These are phyloP conservation scores for Diaporthe citriasiana DNA, from an alignment of 2,329 filamentous ascomycete species.

Conservation along the genomic window DNA sequence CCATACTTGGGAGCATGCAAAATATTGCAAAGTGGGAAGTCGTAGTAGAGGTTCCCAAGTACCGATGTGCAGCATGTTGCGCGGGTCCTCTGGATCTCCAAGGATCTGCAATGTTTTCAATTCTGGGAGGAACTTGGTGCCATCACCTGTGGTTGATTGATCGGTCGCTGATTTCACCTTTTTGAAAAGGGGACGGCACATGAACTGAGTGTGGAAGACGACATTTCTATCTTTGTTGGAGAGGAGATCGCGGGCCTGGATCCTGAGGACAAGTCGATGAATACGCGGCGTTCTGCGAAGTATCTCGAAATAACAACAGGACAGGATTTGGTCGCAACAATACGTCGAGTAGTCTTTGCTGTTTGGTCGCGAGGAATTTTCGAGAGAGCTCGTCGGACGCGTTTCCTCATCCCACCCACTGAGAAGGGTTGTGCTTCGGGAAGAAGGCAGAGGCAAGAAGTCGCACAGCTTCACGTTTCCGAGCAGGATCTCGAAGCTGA, in stretches of 20 bases:
- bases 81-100: background rate
- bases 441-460: background rate
- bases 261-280: background rate
- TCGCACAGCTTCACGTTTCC: background rate
- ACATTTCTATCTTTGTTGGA: background rate
- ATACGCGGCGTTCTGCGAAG: background rate
- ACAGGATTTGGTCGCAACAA: background rate
- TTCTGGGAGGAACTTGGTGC: background rate
- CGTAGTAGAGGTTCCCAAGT: background rate
- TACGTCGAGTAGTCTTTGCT: background rate
- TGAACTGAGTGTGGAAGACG: no score
- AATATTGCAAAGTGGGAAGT: background rate
- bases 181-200: background rate
- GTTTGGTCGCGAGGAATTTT: no score
- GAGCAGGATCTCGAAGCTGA: background rate
- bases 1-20: background rate
- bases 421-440: background rate
- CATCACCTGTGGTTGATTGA: no score
- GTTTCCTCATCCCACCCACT: background rate
- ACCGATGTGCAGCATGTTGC: background rate
- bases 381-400: no score
- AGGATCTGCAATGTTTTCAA: background rate
- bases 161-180: accelerated
- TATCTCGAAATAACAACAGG: background rate
- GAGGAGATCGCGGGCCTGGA: background rate